phyloP scores from a whole-genome alignment of 805 yeast species.

The Pichia eremophila region DNA sequence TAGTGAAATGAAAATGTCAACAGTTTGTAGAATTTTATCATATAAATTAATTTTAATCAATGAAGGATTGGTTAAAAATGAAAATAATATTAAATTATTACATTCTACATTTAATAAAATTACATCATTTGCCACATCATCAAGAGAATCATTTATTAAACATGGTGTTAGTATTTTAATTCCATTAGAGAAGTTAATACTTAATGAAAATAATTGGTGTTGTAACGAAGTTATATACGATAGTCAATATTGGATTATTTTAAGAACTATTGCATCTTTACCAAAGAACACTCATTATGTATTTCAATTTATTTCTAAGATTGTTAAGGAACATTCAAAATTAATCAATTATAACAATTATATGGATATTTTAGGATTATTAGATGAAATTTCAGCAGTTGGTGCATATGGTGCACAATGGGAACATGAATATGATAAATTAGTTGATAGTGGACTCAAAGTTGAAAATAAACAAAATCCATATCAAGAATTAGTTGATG shows the following conservation, averaged over 20 bases:
- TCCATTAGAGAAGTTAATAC: constrained; percentile 42
- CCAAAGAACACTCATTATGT: constrained; percentile 34
- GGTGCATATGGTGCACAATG: constrained; percentile 74
- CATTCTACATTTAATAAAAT: constrained; percentile 20
- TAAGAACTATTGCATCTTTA: constrained; percentile 36
- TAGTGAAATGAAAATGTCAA: constrained; percentile 20
- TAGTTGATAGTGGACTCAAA: constrained; percentile 34
- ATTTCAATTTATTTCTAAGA: constrained; percentile 36
- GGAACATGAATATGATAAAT: constrained; percentile 52
- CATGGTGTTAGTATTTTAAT: constrained; percentile 36
- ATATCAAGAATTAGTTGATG: constrained; percentile 43
- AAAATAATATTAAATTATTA: constrained; percentile 14
- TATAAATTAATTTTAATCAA: constrained; percentile 43
- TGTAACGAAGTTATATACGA: constrained; percentile 27
- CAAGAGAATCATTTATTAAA: constrained; percentile 34
- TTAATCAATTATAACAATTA: constrained; percentile 42
- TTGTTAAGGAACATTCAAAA: constrained; percentile 26
- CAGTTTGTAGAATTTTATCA: constrained; percentile 33
- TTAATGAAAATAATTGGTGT: constrained; percentile 36
- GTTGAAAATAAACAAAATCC: constrained; percentile 35
- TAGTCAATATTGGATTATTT: constrained; percentile 39
- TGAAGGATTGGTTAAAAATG: constrained; percentile 28
- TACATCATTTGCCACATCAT: constrained; percentile 14
- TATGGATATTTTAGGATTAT: constrained; percentile 56
- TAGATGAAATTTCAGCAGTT: constrained; percentile 73